Base-by-base conservation (phyloP, 208 protist genomes). In the Perkinsela sp. region DNA sequence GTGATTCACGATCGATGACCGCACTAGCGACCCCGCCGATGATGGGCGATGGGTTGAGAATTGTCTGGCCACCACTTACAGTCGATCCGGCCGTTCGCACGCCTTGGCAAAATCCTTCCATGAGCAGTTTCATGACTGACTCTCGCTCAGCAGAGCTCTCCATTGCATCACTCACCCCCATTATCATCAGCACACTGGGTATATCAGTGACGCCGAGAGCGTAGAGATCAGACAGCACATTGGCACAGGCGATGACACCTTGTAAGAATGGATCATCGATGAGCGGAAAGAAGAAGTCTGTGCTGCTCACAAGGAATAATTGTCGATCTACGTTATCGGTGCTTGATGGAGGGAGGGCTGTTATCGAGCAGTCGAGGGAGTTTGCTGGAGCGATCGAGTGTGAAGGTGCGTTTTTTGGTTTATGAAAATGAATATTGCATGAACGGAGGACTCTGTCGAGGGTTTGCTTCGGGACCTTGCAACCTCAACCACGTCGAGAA, bases 141-240 rank as follows among this genome's bases (percentile, higher is more conserved):
- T 78, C 69, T 31, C 87, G 79, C 70, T 95, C 80, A 29, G 72
- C 67, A 32, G 85, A 80, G 67, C 40, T 57, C 66, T 85, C 82
- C 85, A 97, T 95, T 68, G 94, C 85, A 16, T 79, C 89, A 66
- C 86, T 92, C 16, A 84, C 76, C 15, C 87, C 92, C 0, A 96
- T 77, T 31, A 96, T 71, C 93, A 97, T 96, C 40, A 97, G 79
- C 78, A 96, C 80, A 40, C 88, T 97, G 72, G 95, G 91, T 72
- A 86, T 91, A 13, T 93, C 78, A 16, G 74, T 48, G 40, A 95
- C 86, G 68, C 94, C 94, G 83, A 96, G 93, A 66, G 86, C 90
- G 76, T 96, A 97, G 29, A 96, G 71, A 74, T 97, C 94, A 29
- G 87, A 94, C n/a, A 97, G 74, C 48, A 96, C 91, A 74, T 97